A percentile compares a stretch with the other conserved stretches of the same genome.
These are phyloP conservation scores for Simplicillium aogashimaense DNA, from an alignment of 2,329 filamentous ascomycete genomes.

Conservation along the genomic window DNA sequence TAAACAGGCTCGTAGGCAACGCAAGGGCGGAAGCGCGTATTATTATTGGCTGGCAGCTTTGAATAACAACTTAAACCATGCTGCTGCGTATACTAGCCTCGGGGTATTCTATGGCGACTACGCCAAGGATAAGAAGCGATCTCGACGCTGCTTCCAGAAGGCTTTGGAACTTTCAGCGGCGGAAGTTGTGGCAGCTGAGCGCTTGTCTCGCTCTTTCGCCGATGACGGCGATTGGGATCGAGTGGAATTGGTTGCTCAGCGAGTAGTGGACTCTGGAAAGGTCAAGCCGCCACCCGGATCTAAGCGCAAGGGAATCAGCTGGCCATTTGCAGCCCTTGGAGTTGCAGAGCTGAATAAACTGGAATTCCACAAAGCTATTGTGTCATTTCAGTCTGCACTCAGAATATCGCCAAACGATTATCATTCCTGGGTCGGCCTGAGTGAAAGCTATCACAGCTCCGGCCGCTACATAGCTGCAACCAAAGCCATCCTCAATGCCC, in stretches of 20 bases:
- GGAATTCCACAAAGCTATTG: slow-evolving; percentile 78
- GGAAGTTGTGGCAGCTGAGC: slow-evolving; percentile 79
- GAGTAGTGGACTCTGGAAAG: slow-evolving; percentile 90
- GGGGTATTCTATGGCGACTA: slow-evolving; percentile 91
- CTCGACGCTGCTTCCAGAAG: slow-evolving; percentile 90
- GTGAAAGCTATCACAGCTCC: slow-evolving; percentile 95
- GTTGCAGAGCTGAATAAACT: slow-evolving; percentile 93
- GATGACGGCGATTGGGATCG: slow-evolving; percentile 92
- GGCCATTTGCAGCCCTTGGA: slow-evolving; percentile 89
- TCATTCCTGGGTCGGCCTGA: slow-evolving; percentile 90
- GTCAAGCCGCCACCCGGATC: slow-evolving; percentile 84
- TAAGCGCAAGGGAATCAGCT: slow-evolving; percentile 85
- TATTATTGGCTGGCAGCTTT: slow-evolving; percentile 72
- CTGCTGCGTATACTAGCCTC: slow-evolving; percentile 82
- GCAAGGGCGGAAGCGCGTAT: slow-evolving; percentile 63
- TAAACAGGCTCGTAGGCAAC: slow-evolving; percentile 64
- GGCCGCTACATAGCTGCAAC: slow-evolving; percentile 90
- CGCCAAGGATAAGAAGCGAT: slow-evolving; percentile 73
- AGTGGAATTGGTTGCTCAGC: slow-evolving; percentile 83
- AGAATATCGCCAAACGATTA: slow-evolving; percentile 80
- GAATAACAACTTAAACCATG: slow-evolving; percentile 78
- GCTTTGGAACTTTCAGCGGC: slow-evolving; percentile 85
- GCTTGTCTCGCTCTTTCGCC: slow-evolving; percentile 77
- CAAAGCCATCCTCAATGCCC: slow-evolving; percentile 80
- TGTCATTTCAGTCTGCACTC: slow-evolving; percentile 84